Evolutionary conservation across 345 rosid genomes (phyloP).

Genomic region (Rhodomyrtus tomentosa): DNA sequence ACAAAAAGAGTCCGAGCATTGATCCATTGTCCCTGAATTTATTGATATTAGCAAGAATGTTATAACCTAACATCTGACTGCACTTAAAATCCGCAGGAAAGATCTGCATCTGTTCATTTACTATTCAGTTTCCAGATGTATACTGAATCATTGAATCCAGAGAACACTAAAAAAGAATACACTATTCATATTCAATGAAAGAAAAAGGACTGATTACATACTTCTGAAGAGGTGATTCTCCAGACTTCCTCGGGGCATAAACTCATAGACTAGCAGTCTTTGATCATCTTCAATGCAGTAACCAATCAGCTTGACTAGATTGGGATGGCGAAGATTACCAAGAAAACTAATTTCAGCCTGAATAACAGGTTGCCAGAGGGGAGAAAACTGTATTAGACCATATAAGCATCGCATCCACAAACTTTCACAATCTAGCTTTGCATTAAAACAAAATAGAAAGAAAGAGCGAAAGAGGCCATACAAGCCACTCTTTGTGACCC

Average conservation of each 20-base stretch:
- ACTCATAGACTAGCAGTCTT: conserved; percentile 61
- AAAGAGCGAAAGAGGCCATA: conserved; percentile 13
- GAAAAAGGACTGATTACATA: conserved; percentile 17
- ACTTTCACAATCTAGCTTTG: not conserved
- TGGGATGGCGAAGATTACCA: conserved; percentile 65
- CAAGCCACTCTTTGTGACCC: conserved; percentile 99
- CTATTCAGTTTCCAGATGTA: not conserved
- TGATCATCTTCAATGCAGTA: conserved; percentile 82
- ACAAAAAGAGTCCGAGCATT: not conserved
- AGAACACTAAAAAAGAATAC: not conserved
- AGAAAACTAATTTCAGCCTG: conserved; percentile 82
- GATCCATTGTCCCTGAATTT: not conserved
- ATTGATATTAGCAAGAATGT: not conserved
- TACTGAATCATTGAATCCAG: not conserved
- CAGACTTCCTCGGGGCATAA: conserved; percentile 78
- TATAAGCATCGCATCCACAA: not conserved
- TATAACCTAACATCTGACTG: not conserved
- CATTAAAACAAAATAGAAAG: not conserved
- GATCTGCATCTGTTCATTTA: not conserved
- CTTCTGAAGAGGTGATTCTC: conserved; percentile 83
- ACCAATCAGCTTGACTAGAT: conserved; percentile 64
- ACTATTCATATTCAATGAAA: not conserved
- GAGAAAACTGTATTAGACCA: not conserved
- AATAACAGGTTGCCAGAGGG: not conserved
- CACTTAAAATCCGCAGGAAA: not conserved